Conservation (phyloP, 2,329 filamentous ascomycete species). For the Aspergillus intermedius region DNA sequence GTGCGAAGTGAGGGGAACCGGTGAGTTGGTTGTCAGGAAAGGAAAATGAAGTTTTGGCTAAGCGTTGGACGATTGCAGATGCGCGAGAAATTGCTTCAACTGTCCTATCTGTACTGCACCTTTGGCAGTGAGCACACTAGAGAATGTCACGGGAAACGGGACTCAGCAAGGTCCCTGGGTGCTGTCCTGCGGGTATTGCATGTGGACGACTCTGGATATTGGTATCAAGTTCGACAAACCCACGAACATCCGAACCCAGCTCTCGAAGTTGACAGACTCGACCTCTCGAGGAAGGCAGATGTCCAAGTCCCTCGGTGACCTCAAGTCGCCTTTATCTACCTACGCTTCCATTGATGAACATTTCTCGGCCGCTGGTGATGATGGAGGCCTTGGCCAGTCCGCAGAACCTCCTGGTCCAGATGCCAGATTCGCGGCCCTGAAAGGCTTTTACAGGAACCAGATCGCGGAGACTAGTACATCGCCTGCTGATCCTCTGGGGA, state of each 20-base stretch:
- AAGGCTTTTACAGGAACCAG: slow-evolving; percentile 75
- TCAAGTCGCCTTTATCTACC: slow-evolving; percentile 33
- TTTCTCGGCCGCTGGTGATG: slow-evolving; percentile 17
- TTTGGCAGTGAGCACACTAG: slow-evolving; percentile 66
- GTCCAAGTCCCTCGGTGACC: slow-evolving; percentile 31
- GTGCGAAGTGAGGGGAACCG: slow-evolving; percentile 89
- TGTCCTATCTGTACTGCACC: slow-evolving; percentile 84
- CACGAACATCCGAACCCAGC: slow-evolving; percentile 75
- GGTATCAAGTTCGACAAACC: slow-evolving; percentile 85
- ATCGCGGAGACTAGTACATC: slow-evolving; percentile 57
- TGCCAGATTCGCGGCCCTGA: slow-evolving; percentile 67
- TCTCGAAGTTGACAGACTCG: slow-evolving; percentile 59
- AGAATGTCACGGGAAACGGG: slow-evolving; percentile 44
- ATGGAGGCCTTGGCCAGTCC: slow-evolving; percentile 22
- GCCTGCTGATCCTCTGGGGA: slow-evolving; percentile 48
- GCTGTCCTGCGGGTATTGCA: slow-evolving; percentile 81
- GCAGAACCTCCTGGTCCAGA: slow-evolving; percentile 51
- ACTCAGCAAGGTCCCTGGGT: slow-evolving; percentile 59
- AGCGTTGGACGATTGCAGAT: slow-evolving; percentile 47
- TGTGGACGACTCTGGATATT: slow-evolving; percentile 86
- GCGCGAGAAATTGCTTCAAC: slow-evolving; percentile 90
- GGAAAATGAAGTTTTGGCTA: slow-evolving; percentile 4
- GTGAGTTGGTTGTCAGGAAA: slow-evolving; percentile 44
- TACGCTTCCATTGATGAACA: slow-evolving; percentile 31
- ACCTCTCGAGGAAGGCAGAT: slow-evolving; percentile 31